phyloP scores from a whole-genome alignment of 306 rosid species.

The Ochetophila trinervis region DNA sequence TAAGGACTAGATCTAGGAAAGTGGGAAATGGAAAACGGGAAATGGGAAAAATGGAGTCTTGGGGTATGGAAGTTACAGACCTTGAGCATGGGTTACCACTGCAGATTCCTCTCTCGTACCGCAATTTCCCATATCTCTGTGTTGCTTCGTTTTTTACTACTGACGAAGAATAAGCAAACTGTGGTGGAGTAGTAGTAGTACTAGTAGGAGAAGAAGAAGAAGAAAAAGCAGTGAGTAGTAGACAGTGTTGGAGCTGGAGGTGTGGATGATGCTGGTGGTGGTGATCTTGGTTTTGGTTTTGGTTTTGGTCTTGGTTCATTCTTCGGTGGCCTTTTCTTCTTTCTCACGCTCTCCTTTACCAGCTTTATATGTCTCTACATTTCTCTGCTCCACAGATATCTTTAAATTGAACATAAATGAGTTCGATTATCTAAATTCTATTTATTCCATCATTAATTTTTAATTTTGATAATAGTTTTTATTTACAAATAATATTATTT shows the following conservation, averaged over 20 bases:
- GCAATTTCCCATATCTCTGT: slow-evolving; percentile 81
- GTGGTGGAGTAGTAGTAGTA: background rate
- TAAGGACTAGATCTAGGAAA: slow-evolving; percentile 52
- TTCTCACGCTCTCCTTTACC: background rate
- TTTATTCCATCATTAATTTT: too few species aligned
- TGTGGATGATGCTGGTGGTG: slow-evolving; percentile 9
- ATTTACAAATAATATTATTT: too few species aligned
- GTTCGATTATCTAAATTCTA: too few species aligned
- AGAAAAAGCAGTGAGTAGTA: background rate
- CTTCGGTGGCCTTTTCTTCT: background rate
- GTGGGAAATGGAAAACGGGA: background rate
- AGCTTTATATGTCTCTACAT: too few species aligned
- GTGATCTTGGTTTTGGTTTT: too few species aligned
- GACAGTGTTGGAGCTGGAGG: background rate
- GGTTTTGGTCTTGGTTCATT: slow-evolving; percentile 12
- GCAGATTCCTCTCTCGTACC: slow-evolving; percentile 98
- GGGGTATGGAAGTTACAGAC: slow-evolving; percentile 23
- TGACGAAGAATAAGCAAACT: background rate
- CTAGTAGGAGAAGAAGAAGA: slow-evolving; percentile 7
- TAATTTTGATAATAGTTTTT: too few species aligned
- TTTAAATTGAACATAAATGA: too few species aligned
- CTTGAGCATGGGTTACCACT: slow-evolving; percentile 93
- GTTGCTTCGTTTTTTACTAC: background rate
- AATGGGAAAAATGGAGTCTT: too few species aligned
- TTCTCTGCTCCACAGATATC: too few species aligned